Base-by-base conservation (phyloP, 257 asterid species). In the Jasminum sambac region DNA sequence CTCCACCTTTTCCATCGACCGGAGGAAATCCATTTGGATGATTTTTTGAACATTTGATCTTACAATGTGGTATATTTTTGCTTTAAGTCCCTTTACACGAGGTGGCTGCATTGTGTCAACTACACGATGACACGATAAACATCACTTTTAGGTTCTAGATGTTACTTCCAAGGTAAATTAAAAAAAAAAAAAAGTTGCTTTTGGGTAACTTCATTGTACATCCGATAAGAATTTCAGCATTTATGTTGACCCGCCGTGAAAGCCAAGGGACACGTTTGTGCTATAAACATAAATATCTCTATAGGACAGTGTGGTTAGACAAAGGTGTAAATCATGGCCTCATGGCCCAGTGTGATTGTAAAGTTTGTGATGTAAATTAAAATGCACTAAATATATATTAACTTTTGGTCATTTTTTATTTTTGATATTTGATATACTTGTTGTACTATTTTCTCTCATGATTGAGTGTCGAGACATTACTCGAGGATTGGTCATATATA, bases 21-120 rank as follows among this genome's bases (percentile, higher is more conserved):
- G 79, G 85, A 74, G 88, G 89, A 79, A 92, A 92, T 79, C 96
- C 96, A 61, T 90, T 92, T 34, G 89, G 87, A 71, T 92, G 84
- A 78, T 57, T 64, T 64, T 71, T 44, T 30, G 46, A 40, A 38
- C 44, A 57, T 40, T 43, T 16, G 34, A 13, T 16, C 5, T 34
- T 58, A 37, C 43, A 11, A n/a, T 5, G 5, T 9, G 34, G 3
- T 8, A 52, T 21, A 52, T 52, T 52, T 52, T 52, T 17, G 34
- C 7, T 55, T 48, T 55, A 8, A n/a, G 23, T 21, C 61, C 34
- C 16, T 8, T 19, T 55, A 10, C 61, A 55, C 34, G 12, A 10
- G 62, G 16, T 55, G 26, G 62, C 62, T 10, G n/a, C 13, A 24
- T 24, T 5, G 5, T 19, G 61, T 12, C 21, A n/a, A n/a, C n/a